Conservation (phyloP, 345 rosid species). For the Sonneratia alba region DNA sequence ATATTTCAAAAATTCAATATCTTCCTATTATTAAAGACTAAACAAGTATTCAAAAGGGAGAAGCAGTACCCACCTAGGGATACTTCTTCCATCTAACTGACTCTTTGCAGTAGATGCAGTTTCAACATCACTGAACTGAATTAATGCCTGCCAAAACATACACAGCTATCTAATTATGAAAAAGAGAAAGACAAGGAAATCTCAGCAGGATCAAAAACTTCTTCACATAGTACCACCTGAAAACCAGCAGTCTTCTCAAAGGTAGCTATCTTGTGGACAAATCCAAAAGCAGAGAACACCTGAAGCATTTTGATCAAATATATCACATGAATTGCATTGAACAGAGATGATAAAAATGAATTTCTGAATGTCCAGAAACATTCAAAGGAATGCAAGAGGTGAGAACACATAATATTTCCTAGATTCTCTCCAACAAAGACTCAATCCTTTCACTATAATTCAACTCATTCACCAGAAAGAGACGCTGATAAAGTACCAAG, state of each 20-base stretch:
- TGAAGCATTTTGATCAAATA: slow-evolving; percentile 6
- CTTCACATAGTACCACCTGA: slow-evolving; percentile 44
- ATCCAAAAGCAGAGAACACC: slow-evolving; percentile 99
- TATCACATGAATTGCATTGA: background rate
- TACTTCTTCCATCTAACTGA: slow-evolving; percentile 95
- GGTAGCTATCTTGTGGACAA: slow-evolving; percentile 93
- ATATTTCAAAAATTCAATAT: background rate
- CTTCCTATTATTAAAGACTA: background rate
- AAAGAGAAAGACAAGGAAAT: background rate
- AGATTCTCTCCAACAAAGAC: background rate
- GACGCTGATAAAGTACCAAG: background rate
- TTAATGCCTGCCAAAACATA: slow-evolving; percentile 56
- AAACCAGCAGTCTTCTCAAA: slow-evolving; percentile 97
- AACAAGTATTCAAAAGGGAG: background rate
- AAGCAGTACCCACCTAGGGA: slow-evolving; percentile 47
- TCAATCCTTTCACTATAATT: background rate
- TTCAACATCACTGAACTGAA: slow-evolving; percentile 82
- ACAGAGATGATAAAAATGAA: background rate
- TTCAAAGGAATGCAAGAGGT: background rate
- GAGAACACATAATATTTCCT: background rate
- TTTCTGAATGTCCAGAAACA: background rate
- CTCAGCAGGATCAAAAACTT: background rate
- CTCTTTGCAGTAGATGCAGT: slow-evolving; percentile 77
- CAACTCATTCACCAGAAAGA: background rate
- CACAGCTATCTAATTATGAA: slow-evolving; percentile 1